phyloP scores from a whole-genome alignment of 352 stramenopile genomes.

The Globisporangium takayamanum region DNA sequence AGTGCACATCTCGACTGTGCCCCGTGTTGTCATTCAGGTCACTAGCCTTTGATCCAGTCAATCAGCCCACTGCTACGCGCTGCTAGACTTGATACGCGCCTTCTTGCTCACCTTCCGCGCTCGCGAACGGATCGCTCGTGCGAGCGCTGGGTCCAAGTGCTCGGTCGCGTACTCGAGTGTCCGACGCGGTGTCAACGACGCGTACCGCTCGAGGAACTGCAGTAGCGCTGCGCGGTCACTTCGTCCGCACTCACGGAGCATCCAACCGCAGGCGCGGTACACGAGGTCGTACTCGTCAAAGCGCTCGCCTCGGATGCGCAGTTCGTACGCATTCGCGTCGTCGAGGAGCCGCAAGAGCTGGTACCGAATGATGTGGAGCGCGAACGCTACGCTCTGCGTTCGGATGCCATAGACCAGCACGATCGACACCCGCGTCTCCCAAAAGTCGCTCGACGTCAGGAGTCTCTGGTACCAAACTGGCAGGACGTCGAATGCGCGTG shows the following conservation, averaged over 20 bases:
- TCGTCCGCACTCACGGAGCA: conserved; percentile 14
- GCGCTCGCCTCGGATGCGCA: conserved; percentile 9
- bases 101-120: neutral
- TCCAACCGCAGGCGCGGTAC: conserved; percentile 18
- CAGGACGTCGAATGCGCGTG: neutral
- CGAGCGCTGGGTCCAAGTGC: conserved; percentile 10
- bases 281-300: conserved; percentile 18
- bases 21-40: too few relatives aligned
- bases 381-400: conserved; percentile 3
- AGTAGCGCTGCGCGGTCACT: conserved; percentile 3
- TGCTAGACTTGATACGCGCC: neutral
- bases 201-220: conserved; percentile 10
- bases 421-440: conserved; percentile 17
- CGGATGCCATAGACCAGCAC: conserved; percentile 8
- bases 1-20: too few relatives aligned
- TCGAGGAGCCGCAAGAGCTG: conserved; percentile 10
- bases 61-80: too few relatives aligned
- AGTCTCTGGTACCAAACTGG: conserved; percentile 12
- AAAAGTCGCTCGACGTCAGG: conserved; percentile 9
- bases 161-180: conserved; percentile 21
- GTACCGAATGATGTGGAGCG: conserved; percentile 8
- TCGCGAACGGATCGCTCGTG: conserved; percentile 7
- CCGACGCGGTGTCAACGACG: conserved; percentile 8
- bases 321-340: conserved; percentile 3
- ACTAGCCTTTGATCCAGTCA: too few relatives aligned